Evolutionary conservation across 75 land plant genomes (phyloP).

Genomic region (Cunninghamia lanceolata): DNA sequence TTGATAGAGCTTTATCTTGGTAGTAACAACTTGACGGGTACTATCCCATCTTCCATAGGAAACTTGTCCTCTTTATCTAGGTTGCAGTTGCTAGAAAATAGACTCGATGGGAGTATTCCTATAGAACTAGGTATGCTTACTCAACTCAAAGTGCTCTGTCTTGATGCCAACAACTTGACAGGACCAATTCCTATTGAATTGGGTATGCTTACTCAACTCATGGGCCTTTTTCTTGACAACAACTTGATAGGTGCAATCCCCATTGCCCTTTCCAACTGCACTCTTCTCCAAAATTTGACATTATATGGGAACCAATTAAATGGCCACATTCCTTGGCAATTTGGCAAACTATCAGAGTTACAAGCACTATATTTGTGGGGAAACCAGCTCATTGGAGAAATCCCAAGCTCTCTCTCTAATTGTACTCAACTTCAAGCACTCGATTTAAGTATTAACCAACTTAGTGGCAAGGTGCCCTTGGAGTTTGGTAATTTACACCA

Average conservation of each 20-base stretch:
- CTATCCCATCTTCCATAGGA: conserved; percentile 18
- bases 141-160: conserved; percentile 12
- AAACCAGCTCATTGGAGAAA: conserved; percentile 22
- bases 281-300: too few species aligned
- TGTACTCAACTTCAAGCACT: neutral
- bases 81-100: conserved; percentile 16
- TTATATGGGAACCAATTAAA: too few species aligned
- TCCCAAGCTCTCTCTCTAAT: conserved; percentile 7
- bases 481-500: neutral
- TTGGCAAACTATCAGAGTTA: neutral
- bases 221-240: too few species aligned
- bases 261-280: too few species aligned
- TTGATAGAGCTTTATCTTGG: neutral
- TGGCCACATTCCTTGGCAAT: neutral
- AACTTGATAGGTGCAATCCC: too few species aligned
- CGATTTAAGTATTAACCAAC: neutral
- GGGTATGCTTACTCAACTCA: conserved; percentile 5
- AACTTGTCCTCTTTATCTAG: conserved; percentile 8
- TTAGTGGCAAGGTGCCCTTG: neutral
- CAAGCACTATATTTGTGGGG: neutral
- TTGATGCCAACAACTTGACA: conserved; percentile 2
- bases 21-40: conserved; percentile 13
- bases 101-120: conserved; percentile 19
- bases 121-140: conserved; percentile 11
- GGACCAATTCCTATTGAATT: too few species aligned